Evolutionary conservation across 768 basidiomycete genomes (phyloP).

Genomic region (Mrakia hoshinonis): DNA sequence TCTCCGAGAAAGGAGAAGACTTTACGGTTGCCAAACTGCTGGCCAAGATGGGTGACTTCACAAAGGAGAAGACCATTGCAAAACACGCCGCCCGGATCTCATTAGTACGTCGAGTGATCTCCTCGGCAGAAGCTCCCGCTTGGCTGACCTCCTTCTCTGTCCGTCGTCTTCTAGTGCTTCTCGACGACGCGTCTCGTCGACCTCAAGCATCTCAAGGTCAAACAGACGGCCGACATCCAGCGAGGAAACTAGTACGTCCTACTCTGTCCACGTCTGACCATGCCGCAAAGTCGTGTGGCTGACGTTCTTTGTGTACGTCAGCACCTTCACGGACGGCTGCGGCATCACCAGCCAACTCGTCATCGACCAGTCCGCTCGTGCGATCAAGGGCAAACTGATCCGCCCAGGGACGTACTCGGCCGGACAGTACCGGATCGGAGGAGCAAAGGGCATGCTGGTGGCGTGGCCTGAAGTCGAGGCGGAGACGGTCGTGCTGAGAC

Average conservation of each 20-base stretch:
- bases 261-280: background rate
- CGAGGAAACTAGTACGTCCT: background rate
- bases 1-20: constrained; percentile 6
- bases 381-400: no score
- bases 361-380: background rate
- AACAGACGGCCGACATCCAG: background rate
- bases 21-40: constrained; percentile 6
- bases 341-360: constrained; percentile 12
- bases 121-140: background rate
- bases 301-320: background rate
- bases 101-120: background rate
- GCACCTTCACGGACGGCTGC: constrained; percentile 26
- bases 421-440: constrained; percentile 24
- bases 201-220: background rate
- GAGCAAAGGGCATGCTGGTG: constrained; percentile 20
- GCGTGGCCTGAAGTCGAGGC: constrained; percentile 1
- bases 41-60: constrained; percentile 21
- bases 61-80: constrained; percentile 16
- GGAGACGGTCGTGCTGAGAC: background rate
- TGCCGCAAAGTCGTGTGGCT: background rate
- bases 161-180: constrained; percentile 7
- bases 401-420: background rate
- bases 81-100: constrained; percentile 9
- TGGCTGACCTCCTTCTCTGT: background rate
- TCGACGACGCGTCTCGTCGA: constrained; percentile 15